These are phyloP conservation scores for Laguncularia racemosa DNA, from an alignment of 345 rosid genomes.

Conservation along the genomic window DNA sequence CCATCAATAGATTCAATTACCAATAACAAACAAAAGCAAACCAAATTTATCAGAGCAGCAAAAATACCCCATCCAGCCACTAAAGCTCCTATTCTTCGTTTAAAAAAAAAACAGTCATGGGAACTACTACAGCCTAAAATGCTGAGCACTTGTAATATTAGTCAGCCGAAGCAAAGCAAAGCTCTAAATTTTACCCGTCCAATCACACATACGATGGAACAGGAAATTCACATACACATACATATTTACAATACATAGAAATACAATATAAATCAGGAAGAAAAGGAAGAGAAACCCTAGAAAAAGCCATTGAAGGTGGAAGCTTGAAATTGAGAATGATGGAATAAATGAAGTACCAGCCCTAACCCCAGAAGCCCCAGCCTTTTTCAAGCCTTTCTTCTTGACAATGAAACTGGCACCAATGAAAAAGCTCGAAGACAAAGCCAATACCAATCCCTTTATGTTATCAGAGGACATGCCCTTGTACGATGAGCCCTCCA, in stretches of 20 bases:
- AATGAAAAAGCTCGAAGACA: conserved; percentile 76
- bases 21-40: no score
- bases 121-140: no score
- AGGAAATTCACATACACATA: not conserved
- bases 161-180: no score
- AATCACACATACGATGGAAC: not conserved
- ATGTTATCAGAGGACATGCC: conserved; percentile 82
- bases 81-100: no score
- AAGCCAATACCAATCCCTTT: conserved; percentile 75
- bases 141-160: no score
- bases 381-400: conserved; percentile 82
- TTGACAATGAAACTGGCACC: conserved; percentile 88
- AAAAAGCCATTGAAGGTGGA: no score
- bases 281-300: no score
- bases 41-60: no score
- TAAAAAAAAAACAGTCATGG: no score
- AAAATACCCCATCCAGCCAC: no score
- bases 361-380: conserved; percentile 58
- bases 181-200: not conserved
- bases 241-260: not conserved
- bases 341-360: conserved; percentile 42
- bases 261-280: not conserved
- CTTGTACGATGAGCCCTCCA: conserved; percentile 27
- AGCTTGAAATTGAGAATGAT: not conserved
- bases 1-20: no score